These are phyloP conservation scores for Colletotrichum sp. DNA, from an alignment of 2,329 filamentous ascomycete genomes.

Conservation along the genomic window DNA sequence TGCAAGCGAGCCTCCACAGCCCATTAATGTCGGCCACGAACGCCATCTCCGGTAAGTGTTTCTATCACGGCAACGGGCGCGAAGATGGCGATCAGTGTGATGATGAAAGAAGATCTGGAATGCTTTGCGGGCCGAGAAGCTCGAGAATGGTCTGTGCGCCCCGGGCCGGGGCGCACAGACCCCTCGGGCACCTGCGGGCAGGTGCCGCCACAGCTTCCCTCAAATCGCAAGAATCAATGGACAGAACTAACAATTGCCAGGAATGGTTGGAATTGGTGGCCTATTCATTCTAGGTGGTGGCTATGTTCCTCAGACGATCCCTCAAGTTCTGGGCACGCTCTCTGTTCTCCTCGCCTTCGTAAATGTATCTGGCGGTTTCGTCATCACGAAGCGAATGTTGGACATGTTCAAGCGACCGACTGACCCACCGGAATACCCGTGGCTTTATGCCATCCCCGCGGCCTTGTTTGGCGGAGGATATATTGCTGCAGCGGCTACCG, in stretches of 20 bases:
- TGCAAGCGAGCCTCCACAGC: no score
- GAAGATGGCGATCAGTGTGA: background rate
- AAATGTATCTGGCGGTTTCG: slow-evolving; percentile 87
- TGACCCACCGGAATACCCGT: slow-evolving; percentile 87
- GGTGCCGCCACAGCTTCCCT: background rate
- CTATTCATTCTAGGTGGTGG: slow-evolving; percentile 90
- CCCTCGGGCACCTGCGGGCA: fast-evolving
- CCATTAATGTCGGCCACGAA: slow-evolving; percentile 94
- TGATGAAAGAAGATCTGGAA: fast-evolving
- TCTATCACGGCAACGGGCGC: background rate
- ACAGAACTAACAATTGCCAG: slow-evolving; percentile 33
- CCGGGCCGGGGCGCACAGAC: background rate
- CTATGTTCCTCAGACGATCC: slow-evolving; percentile 76
- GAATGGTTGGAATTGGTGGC: slow-evolving; percentile 87
- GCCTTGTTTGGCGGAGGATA: slow-evolving; percentile 82
- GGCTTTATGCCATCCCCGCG: slow-evolving; percentile 82
- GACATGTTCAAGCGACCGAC: slow-evolving; percentile 89
- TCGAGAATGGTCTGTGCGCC: no score
- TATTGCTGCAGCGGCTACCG: slow-evolving; percentile 78
- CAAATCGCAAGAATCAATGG: background rate
- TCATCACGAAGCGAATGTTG: slow-evolving; percentile 91
- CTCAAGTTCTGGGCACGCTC: slow-evolving; percentile 76
- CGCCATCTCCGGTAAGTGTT: slow-evolving; percentile 73
- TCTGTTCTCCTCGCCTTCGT: slow-evolving; percentile 88
- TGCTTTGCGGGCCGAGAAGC: background rate